Evolutionary conservation across 805 yeast species (phyloP).

Genomic region (Saccharomycopsis microspora): DNA sequence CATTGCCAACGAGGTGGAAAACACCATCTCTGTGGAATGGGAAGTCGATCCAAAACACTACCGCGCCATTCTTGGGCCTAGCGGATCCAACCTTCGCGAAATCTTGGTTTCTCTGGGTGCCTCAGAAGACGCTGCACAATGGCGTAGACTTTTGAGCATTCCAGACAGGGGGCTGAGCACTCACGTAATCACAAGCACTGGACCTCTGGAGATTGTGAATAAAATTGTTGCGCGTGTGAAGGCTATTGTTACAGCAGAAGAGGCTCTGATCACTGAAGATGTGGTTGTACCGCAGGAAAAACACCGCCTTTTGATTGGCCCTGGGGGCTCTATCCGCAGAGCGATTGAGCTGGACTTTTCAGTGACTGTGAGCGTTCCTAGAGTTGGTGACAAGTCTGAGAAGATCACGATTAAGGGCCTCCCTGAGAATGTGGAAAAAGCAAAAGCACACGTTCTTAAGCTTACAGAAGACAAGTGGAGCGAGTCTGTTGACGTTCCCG

Average conservation of each 20-base stretch:
- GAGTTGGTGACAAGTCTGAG: constrained; percentile 35
- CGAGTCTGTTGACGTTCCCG: constrained; percentile 46
- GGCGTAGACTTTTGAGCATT: constrained; percentile 48
- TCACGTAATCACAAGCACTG: constrained; percentile 49
- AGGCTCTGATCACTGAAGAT: constrained; percentile 42
- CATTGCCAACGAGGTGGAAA: constrained; percentile 56
- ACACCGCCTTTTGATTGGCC: constrained; percentile 71
- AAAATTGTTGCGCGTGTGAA: constrained; percentile 53
- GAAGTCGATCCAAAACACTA: constrained; percentile 67
- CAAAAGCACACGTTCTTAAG: constrained; percentile 43
- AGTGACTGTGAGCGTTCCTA: constrained; percentile 60
- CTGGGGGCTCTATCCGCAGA: constrained; percentile 67
- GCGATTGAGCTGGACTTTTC: constrained; percentile 57
- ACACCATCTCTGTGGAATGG: constrained; percentile 43
- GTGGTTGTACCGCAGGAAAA: constrained; percentile 57
- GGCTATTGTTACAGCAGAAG: constrained; percentile 50
- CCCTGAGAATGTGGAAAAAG: constrained; percentile 52
- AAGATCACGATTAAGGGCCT: constrained; percentile 49
- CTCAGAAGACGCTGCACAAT: constrained; percentile 35
- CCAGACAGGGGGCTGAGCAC: constrained; percentile 60
- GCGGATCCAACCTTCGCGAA: constrained; percentile 62
- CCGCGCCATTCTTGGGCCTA: constrained; percentile 65
- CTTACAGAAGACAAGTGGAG: constrained; percentile 49
- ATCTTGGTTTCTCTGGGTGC: constrained; percentile 77
- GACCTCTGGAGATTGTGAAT: constrained; percentile 65